A percentile compares a stretch with the other conserved stretches of the same genome.
Conservation (phyloP, 1,139 yeast genomes). For the Hansenula sp. region DNA sequence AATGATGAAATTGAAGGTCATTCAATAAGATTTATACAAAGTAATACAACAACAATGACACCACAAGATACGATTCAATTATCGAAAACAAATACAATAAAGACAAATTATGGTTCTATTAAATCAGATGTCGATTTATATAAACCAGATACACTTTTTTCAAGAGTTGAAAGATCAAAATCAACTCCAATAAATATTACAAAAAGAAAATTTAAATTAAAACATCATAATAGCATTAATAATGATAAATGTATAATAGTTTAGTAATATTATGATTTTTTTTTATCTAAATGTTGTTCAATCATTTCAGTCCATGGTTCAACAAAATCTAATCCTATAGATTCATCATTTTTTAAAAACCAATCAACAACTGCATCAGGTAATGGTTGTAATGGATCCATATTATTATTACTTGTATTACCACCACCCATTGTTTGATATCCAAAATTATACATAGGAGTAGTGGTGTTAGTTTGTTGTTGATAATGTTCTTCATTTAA, state of each 20-base stretch:
- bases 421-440: constrained; percentile 16
- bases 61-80: constrained; percentile 16
- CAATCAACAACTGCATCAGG: constrained; percentile 66
- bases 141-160: constrained; percentile 15
- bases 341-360: constrained; percentile 58
- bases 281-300: constrained; percentile 43
- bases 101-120: constrained; percentile 18
- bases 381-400: constrained; percentile 6
- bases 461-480: neutral
- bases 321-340: constrained; percentile 78
- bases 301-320: constrained; percentile 88
- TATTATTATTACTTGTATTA: neutral
- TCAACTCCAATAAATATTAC: constrained; percentile 14
- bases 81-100: constrained; percentile 18
- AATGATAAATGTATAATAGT: constrained; percentile 12
- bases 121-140: constrained; percentile 21
- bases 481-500: constrained; percentile 4
- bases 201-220: neutral
- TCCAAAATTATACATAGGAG: constrained; percentile 5
- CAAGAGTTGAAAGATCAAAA: constrained; percentile 18
- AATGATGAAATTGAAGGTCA: constrained; percentile 5
- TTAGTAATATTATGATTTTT: constrained; percentile 10
- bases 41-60: constrained; percentile 15
- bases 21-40: constrained; percentile 11
- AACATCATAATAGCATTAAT: neutral